Percentiles rank a stretch among this genome's conserved stretches.
phyloP scores from a whole-genome alignment of 352 stramenopile genomes.

The Phytophthora uliginosa region DNA sequence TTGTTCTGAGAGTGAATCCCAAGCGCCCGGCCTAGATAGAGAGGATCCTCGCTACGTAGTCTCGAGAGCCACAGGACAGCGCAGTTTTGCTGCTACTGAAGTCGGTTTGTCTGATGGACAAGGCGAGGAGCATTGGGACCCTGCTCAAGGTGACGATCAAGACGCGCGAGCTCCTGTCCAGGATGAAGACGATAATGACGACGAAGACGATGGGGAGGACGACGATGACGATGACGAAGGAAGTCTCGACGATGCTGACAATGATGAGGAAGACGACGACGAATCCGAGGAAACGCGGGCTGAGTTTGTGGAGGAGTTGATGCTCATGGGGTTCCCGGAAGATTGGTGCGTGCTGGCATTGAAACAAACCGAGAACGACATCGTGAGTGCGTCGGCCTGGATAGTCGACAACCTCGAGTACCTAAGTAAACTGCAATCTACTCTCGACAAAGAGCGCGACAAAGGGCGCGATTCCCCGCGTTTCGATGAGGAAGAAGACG shows the following conservation, averaged over 20 bases:
- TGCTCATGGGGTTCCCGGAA: conserved; percentile 94
- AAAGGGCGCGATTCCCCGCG: conserved; percentile 42
- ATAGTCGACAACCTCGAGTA: conserved; percentile 96
- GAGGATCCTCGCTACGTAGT: neutral
- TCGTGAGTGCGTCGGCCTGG: conserved; percentile 92
- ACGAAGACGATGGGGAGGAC: conserved; percentile 6
- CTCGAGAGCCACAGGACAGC: neutral
- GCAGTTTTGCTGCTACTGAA: conserved; percentile 7
- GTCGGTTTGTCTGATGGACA: conserved; percentile 2
- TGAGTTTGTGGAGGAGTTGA: conserved; percentile 93
- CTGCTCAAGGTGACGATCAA: conserved; percentile 17
- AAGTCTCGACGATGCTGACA: conserved; percentile 25
- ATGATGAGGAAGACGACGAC: conserved; percentile 47
- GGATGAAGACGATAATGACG: conserved; percentile 20
- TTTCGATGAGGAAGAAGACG: conserved; percentile 82
- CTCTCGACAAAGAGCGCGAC: conserved; percentile 77
- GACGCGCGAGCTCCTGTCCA: neutral
- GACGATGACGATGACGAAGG: conserved; percentile 29
- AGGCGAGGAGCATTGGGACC: conserved; percentile 25
- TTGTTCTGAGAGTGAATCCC: neutral
- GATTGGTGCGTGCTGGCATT: conserved; percentile 93
- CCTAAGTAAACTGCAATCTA: conserved; percentile 83
- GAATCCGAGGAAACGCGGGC: conserved; percentile 67
- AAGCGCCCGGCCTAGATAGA: neutral
- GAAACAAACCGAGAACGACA: conserved; percentile 93